These are phyloP conservation scores for Porpolomopsis calyptriformis DNA, from an alignment of 768 basidiomycete species.

Conservation along the genomic window DNA sequence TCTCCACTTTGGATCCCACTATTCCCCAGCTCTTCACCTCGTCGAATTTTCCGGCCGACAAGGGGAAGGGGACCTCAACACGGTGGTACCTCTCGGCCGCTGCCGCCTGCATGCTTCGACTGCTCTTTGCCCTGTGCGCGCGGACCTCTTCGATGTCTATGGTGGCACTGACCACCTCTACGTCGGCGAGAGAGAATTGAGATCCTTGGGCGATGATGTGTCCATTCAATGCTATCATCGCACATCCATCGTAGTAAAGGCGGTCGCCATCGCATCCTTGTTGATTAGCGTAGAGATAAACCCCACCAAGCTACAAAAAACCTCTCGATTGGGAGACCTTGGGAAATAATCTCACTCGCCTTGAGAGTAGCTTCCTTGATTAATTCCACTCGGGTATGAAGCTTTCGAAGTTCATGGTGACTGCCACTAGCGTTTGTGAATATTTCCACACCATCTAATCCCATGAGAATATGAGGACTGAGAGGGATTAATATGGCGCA, in stretches of 20 bases:
- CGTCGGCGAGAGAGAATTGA: constrained; percentile 91
- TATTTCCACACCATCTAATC: constrained; percentile 96
- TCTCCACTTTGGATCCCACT: constrained; percentile 27
- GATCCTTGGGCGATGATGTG: constrained; percentile 87
- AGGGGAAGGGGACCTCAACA: constrained; percentile 69
- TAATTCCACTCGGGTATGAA: constrained; percentile 81
- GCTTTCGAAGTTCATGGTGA: constrained; percentile 96
- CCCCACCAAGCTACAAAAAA: constrained; percentile 68
- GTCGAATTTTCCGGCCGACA: constrained; percentile 67
- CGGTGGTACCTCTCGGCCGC: constrained; percentile 64
- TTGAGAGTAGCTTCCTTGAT: constrained; percentile 97
- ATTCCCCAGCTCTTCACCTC: constrained; percentile 46
- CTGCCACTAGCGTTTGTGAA: constrained; percentile 98
- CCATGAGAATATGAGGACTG: constrained; percentile 97
- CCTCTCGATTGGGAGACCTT: not conserved
- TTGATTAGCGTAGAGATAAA: constrained; percentile 97
- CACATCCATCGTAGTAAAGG: constrained; percentile 95
- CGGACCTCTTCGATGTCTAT: constrained; percentile 96
- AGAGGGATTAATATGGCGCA: not conserved
- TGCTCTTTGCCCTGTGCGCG: constrained; percentile 73
- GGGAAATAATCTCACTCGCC: constrained; percentile 30
- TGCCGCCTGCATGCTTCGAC: constrained; percentile 86
- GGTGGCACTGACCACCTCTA: constrained; percentile 93
- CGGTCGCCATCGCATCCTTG: constrained; percentile 98
- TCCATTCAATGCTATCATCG: constrained; percentile 94